Base-by-base conservation (phyloP, 352 stramenopile genomes). In the Elongisporangium senticosum region DNA sequence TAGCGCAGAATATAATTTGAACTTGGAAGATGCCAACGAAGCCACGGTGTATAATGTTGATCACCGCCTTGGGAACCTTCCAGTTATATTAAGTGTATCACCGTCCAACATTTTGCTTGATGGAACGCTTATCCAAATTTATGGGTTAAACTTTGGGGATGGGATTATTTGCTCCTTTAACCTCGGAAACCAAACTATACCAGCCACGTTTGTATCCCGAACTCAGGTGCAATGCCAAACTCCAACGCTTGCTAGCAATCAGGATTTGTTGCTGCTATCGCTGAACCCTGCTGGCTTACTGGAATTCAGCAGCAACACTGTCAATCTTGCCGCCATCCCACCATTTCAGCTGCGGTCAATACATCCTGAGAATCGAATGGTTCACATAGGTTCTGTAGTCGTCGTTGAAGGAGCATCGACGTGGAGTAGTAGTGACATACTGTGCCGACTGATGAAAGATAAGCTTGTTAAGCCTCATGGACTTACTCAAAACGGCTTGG, bases 401-500 rank as follows among this genome's bases (percentile, higher is more conserved):
- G 62, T 49, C 10, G 55, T 77, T 5, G 63, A 66, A 39, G 65
- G 69, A 1, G 23, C 62, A 7, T 58, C 57, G 1, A 59, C 11
- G 0, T 77, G 73, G 59, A 23, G n/a, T 8, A 23, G 22, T 39
- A 22, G 15, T 1, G 37, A 28, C 14, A 23, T 57, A 1, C 24
- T 48, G 40, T 77, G 69, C 51, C 64, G 55, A 49, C 43, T 77
- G 33, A 60, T 64, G n/a, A n/a, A n/a, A n/a, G 55, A 52, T 15
- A 20, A 19, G 23, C 20, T 59, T 19, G 26, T 69, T 26, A 7
- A 47, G 3, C 69, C 69, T 0, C 24, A 58, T 22, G 58, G 49
- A 33, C 51, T 77, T 5, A 64, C 62, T 23, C 39, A 55, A 22
- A 40, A 67, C 40, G 68, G 62, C 1, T 62, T 77, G 5, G 40